Evolutionary conservation across 768 basidiomycete genomes (phyloP).

Genomic region (Russula ochroleuca): DNA sequence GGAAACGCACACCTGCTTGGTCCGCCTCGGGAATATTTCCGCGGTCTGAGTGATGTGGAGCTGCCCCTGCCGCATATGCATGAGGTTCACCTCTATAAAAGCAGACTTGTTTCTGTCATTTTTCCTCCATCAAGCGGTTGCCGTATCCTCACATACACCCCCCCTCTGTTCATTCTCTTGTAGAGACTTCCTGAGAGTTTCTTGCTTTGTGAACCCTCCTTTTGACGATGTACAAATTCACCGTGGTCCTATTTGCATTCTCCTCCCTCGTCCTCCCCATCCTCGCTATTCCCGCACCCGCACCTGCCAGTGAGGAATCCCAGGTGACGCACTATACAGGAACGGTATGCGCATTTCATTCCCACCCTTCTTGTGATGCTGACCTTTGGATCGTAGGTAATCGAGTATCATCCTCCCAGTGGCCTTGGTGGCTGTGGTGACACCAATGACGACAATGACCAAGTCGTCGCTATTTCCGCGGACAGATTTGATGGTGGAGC

Average conservation of each 20-base stretch:
- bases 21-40: too few relatives aligned
- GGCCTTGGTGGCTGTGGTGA: slow-evolving; percentile 24
- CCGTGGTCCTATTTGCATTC: slow-evolving; percentile 35
- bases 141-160: too few relatives aligned
- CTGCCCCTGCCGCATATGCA: too few relatives aligned
- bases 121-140: too few relatives aligned
- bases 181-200: too few relatives aligned
- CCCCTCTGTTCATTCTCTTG: too few relatives aligned
- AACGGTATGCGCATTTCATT: slow-evolving; percentile 41
- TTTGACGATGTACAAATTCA: slow-evolving; percentile 40
- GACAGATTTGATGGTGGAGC: neutral
- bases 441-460: too few relatives aligned
- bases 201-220: too few relatives aligned
- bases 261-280: slow-evolving; percentile 41
- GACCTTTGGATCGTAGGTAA: slow-evolving; percentile 16
- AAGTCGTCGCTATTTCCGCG: slow-evolving; percentile 24
- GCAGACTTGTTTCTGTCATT: neutral
- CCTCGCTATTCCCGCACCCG: slow-evolving; percentile 46
- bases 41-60: too few relatives aligned
- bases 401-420: slow-evolving; percentile 13
- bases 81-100: too few relatives aligned
- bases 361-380: slow-evolving; percentile 7
- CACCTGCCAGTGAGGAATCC: slow-evolving; percentile 33
- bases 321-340: slow-evolving; percentile 53
- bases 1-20: too few relatives aligned